phyloP scores from a whole-genome alignment of 441 rosid genomes.

The Erodium chrysanthum region DNA sequence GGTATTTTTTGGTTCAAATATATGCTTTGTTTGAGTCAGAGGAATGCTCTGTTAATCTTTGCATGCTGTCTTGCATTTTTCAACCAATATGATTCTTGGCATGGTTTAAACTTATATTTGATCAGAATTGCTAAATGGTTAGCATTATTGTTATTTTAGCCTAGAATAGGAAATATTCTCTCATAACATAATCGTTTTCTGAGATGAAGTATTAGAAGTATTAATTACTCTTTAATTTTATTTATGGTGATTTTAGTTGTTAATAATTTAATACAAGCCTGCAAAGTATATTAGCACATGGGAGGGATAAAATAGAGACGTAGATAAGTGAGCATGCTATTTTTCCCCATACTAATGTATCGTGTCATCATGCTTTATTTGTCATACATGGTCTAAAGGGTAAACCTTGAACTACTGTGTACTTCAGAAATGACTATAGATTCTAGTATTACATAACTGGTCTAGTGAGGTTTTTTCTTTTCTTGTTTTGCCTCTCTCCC shows the following conservation, averaged over 20 bases:
- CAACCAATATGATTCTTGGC: not conserved
- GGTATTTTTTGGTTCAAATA: slow-evolving; percentile 2
- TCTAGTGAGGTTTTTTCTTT: not conserved
- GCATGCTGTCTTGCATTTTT: not conserved
- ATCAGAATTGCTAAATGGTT: slow-evolving; percentile 6
- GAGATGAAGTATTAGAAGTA: not conserved
- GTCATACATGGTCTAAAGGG: slow-evolving; percentile 44
- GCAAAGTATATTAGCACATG: not conserved
- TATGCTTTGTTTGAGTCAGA: not conserved
- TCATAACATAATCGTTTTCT: not conserved
- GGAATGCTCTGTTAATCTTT: slow-evolving; percentile 3
- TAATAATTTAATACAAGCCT: slow-evolving; percentile 33
- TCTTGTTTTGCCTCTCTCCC: not conserved
- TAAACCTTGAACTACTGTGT: slow-evolving; percentile 4
- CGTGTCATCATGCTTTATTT: slow-evolving; percentile 22
- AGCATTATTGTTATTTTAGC: not conserved
- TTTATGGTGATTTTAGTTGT: slow-evolving; percentile 28
- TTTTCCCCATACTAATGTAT: slow-evolving; percentile 30
- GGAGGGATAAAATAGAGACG: slow-evolving; percentile 9
- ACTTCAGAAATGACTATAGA: not conserved
- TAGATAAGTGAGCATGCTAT: slow-evolving; percentile 9
- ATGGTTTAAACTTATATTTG: not conserved
- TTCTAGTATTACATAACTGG: not conserved
- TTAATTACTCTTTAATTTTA: slow-evolving; percentile 10
- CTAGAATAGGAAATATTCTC: not conserved